Evolutionary conservation across 2,329 filamentous ascomycete species (phyloP).

Genomic region (Claviceps spartinae): DNA sequence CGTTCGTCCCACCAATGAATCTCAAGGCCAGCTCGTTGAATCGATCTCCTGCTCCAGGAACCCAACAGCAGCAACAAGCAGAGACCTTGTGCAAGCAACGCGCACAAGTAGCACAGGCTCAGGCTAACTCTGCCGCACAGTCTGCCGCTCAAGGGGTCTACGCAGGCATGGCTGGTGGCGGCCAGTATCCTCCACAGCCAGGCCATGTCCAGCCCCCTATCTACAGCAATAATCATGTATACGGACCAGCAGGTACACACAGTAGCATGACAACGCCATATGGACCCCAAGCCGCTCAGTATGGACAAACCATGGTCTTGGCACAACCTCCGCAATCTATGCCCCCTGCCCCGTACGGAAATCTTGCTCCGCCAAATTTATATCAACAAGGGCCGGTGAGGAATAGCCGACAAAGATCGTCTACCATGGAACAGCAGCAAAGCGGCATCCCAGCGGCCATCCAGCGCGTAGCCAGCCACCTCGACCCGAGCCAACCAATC

Average conservation of each 20-base stretch:
- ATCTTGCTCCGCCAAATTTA: constrained; percentile 36
- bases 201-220: constrained; percentile 46
- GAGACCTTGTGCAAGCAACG: constrained; percentile 90
- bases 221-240: constrained; percentile 76
- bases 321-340: constrained; percentile 53
- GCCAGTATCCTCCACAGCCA: constrained; percentile 32
- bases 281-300: constrained; percentile 55
- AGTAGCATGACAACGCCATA: constrained; percentile 57
- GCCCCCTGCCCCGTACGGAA: constrained; percentile 48
- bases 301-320: constrained; percentile 57
- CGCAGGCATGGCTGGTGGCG: constrained; percentile 28
- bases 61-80: constrained; percentile 90
- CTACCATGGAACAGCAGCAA: constrained; percentile 91
- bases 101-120: constrained; percentile 56
- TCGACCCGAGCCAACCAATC: constrained; percentile 90
- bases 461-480: constrained; percentile 86
- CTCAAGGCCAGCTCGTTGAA: constrained; percentile 75
- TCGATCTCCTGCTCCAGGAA: constrained; percentile 80
- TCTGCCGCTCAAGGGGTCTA: constrained; percentile 57
- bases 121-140: constrained; percentile 55
- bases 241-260: constrained; percentile 42
- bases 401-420: constrained; percentile 73
- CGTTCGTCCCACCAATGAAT: constrained; percentile 95
- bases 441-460: constrained; percentile 86
- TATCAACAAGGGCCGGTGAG: constrained; percentile 54